Evolutionary conservation across 352 stramenopile species (phyloP).

Genomic region (Bremia lactucae): DNA sequence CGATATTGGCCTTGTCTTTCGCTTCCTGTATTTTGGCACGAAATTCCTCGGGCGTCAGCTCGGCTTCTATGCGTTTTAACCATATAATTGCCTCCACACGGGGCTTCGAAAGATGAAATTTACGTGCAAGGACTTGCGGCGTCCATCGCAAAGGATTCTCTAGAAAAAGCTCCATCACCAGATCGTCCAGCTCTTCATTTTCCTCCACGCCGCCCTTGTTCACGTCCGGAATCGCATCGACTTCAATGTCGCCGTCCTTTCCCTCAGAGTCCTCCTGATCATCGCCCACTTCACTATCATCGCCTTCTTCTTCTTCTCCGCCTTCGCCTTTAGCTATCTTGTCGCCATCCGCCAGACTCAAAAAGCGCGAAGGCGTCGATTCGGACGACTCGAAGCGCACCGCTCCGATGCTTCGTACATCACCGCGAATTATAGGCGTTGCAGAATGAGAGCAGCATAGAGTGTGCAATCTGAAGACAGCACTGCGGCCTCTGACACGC

Average conservation of each 20-base stretch:
- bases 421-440: not conserved
- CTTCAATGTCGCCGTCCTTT: conserved; percentile 53
- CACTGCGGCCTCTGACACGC: conserved; percentile 6
- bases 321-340: conserved; percentile 25
- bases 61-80: conserved; percentile 59
- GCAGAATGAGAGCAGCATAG: too few relatives aligned
- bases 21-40: conserved; percentile 42
- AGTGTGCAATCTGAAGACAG: conserved; percentile 1
- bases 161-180: conserved; percentile 78
- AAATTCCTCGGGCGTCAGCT: conserved; percentile 50
- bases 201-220: conserved; percentile 63
- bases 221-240: conserved; percentile 46
- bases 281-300: conserved; percentile 9
- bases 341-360: conserved; percentile 60
- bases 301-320: conserved; percentile 15
- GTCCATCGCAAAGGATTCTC: conserved; percentile 83
- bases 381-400: conserved; percentile 19
- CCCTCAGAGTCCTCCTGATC: conserved; percentile 31
- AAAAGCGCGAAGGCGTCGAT: conserved; percentile 50
- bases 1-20: conserved; percentile 33
- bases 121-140: conserved; percentile 69
- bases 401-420: conserved; percentile 1
- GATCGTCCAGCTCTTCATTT: conserved; percentile 56
- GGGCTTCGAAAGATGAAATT: conserved; percentile 59
- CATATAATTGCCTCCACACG: conserved; percentile 75